Conservation (phyloP, 2,329 filamentous ascomycete genomes). For the Hyphodiscus sp. region DNA sequence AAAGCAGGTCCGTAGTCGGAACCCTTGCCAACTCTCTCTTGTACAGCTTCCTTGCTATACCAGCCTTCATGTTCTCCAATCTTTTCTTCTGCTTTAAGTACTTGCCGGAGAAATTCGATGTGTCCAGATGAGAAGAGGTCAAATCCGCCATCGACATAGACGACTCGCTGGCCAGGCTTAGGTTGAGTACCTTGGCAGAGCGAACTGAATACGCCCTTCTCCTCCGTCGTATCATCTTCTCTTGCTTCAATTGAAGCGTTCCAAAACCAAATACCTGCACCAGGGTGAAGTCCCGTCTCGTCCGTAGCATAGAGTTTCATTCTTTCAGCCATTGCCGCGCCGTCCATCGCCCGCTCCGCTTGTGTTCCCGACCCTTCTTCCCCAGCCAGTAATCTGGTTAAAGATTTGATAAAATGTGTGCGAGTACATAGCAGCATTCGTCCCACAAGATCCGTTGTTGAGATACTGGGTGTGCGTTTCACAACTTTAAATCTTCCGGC, state of each 20-base stretch:
- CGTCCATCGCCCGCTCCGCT: constrained; percentile 59
- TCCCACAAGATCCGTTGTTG: constrained; percentile 95
- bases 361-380: constrained; percentile 64
- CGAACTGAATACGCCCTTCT: constrained; percentile 58
- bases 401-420: constrained; percentile 82
- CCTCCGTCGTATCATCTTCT: constrained; percentile 40
- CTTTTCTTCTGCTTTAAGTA: constrained; percentile 66
- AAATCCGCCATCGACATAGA: constrained; percentile 96
- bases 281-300: constrained; percentile 69
- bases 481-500: constrained; percentile 94
- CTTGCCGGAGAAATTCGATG: constrained; percentile 84
- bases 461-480: constrained; percentile 92
- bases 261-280: constrained; percentile 85
- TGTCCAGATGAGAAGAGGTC: constrained; percentile 96
- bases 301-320: constrained; percentile 86
- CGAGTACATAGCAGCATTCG: constrained; percentile 96
- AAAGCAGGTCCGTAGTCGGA: constrained; percentile 76
- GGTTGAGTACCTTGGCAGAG: constrained; percentile 68
- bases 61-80: constrained; percentile 64
- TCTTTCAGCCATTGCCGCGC: constrained; percentile 64
- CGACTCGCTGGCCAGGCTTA: constrained; percentile 70
- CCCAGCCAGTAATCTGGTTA: constrained; percentile 62
- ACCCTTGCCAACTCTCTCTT: constrained; percentile 56
- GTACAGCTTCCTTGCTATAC: constrained; percentile 59
- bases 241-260: constrained; percentile 39